These are phyloP conservation scores for Rubroboletus satanas DNA, from an alignment of 768 basidiomycete genomes.

Conservation along the genomic window DNA sequence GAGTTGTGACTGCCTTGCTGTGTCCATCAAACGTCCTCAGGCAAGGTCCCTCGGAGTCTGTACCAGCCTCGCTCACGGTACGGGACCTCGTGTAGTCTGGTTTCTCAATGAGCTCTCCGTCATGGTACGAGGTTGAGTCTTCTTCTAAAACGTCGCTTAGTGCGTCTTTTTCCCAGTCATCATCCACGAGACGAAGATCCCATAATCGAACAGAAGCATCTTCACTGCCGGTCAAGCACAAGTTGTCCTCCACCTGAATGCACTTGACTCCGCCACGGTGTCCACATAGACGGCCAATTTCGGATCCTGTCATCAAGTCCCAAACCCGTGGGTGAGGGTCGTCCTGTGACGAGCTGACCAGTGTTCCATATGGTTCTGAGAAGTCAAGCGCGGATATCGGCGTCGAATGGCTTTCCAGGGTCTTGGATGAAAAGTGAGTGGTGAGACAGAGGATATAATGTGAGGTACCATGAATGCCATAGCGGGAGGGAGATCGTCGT, in stretches of 20 bases:
- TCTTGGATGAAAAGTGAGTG: constrained; percentile 44
- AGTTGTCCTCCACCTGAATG: constrained; percentile 86
- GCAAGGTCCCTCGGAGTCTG: constrained; percentile 52
- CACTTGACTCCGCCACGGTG: constrained; percentile 82
- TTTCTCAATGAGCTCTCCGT: constrained; percentile 37
- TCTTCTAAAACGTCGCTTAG: constrained; percentile 66
- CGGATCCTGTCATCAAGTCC: constrained; percentile 88
- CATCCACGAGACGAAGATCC: constrained; percentile 85
- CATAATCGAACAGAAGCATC: constrained; percentile 85
- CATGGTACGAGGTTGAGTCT: constrained; percentile 38
- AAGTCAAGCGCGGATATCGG: constrained; percentile 91
- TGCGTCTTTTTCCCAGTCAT: constrained; percentile 54
- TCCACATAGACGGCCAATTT: constrained; percentile 81
- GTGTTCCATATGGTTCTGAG: constrained; percentile 92
- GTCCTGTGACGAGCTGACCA: constrained; percentile 83
- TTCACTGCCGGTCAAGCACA: constrained; percentile 87
- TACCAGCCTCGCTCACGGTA: constrained; percentile 36
- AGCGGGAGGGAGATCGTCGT: constrained; percentile 89
- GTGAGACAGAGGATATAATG: not conserved
- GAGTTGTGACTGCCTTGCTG: constrained; percentile 84
- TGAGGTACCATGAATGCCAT: constrained; percentile 90
- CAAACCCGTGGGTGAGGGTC: constrained; percentile 88
- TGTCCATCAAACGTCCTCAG: constrained; percentile 83
- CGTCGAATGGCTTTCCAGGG: constrained; percentile 73
- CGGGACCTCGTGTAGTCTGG: constrained; percentile 41